Evolutionary conservation across 352 stramenopile genomes (phyloP), one percentile per base, ranked within the genome.

Genomic region (Pythium dissimile): DNA sequence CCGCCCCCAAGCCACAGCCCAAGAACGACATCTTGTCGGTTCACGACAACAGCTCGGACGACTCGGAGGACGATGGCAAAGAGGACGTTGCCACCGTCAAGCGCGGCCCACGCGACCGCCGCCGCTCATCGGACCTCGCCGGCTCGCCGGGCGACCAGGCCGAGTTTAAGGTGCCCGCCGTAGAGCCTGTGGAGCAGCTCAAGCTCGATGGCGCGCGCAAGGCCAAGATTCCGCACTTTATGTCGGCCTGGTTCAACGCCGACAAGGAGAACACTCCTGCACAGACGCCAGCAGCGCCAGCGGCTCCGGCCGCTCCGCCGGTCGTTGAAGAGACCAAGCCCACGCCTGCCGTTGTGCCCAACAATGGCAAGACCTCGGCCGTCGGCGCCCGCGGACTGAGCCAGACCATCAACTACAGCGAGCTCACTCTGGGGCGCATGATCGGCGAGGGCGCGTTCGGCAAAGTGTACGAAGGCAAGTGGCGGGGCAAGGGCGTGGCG

Each of bases 151-250:
- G 26, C 8, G 43, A 26, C 42, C 20, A 32, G 5, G 23, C 42
- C 15, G 73, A 84, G 59, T 82, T 80, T 53, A 24, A 84, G 2
- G 75, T 72, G 26, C 57, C 73, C 11, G 59, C 71, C 0, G 77
- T 77, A 45, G 72, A 88, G 37, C 75, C 77, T 5, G 72, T 84
- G 32, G 67, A 82, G 61, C 77, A 88, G 41, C 65, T 88, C 6
- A 80, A 80, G 34, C 66, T 90, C 27, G 80, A 86, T 37, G 77
- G 73, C 0, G 80, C 77, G 5, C 82, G 82, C 47, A 88, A 87
- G 54, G 80, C 80, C 51, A 86, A 88, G 62, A 89, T 89, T 47
- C 77, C 77, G 31, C 67, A 81, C 54, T 89, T 89, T 52, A 49
- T 86, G 34, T 88, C 77, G 9, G 75, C 73, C 5, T 88, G 77